phyloP scores from a whole-genome alignment of 371 early-diverging fungal genomes.

The Mucor racemosus region DNA sequence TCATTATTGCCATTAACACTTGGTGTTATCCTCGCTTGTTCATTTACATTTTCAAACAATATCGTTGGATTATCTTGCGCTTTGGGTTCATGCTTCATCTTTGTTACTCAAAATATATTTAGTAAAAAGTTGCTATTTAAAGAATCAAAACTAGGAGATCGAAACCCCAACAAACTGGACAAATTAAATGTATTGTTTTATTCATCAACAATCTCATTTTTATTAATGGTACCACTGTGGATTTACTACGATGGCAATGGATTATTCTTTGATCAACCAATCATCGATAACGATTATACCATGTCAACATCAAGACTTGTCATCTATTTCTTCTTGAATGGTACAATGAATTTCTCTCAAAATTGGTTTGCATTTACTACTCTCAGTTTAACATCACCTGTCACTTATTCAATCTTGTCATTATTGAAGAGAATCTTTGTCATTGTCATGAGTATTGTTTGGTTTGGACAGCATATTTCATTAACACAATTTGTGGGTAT shows the following conservation, averaged over 20 bases:
- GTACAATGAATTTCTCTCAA: conserved; percentile 78
- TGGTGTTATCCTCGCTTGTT: conserved; percentile 74
- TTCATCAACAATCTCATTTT: conserved; percentile 62
- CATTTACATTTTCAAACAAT: conserved; percentile 56
- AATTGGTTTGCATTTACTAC: conserved; percentile 81
- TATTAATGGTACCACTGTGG: conserved; percentile 84
- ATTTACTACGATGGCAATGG: conserved; percentile 69
- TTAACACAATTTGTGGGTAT: conserved; percentile 75
- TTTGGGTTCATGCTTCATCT: conserved; percentile 75
- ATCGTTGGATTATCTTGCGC: conserved; percentile 76
- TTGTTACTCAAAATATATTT: conserved; percentile 85
- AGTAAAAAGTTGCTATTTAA: conserved; percentile 78
- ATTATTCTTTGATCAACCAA: neutral
- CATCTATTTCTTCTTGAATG: conserved; percentile 72
- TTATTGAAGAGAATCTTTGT: conserved; percentile 89
- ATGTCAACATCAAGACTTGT: conserved; percentile 25
- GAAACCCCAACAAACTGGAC: conserved; percentile 53
- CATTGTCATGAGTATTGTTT: conserved; percentile 81
- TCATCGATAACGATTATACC: neutral
- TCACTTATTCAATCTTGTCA: conserved; percentile 87
- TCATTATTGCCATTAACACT: conserved; percentile 78
- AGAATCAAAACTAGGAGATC: conserved; percentile 32
- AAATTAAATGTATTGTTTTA: conserved; percentile 24
- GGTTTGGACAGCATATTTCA: conserved; percentile 77
- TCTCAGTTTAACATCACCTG: conserved; percentile 76